These are phyloP conservation scores for Triticum turgidum DNA, from an alignment of 176 grass and related monocot genomes.

Conservation along the genomic window DNA sequence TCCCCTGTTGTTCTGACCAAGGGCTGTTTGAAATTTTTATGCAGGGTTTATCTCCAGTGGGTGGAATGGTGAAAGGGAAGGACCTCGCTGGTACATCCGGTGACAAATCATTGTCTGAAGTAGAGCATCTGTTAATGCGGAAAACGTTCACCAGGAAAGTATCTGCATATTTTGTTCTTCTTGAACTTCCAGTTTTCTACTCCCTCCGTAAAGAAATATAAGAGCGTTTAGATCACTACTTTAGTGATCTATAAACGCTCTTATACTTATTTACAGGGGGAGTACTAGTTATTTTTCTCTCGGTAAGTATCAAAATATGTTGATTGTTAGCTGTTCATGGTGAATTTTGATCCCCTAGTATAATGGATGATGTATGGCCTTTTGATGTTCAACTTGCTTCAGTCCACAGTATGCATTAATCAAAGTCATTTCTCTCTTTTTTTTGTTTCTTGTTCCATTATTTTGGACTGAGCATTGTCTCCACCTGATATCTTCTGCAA, in stretches of 20 bases:
- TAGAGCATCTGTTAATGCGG: conserved; percentile 52
- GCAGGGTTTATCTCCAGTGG: conserved; percentile 29
- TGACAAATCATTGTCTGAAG: conserved; percentile 51
- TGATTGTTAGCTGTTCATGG: conserved; percentile 8
- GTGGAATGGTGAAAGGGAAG: conserved; percentile 32
- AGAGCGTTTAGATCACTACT: too few species aligned
- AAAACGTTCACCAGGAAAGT: conserved; percentile 55
- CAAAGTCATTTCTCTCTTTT: background rate
- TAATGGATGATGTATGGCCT: conserved; percentile 16
- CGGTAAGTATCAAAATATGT: background rate
- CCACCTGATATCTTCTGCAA: background rate
- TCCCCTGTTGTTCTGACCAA: background rate
- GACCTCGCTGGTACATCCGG: background rate
- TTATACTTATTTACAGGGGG: too few species aligned
- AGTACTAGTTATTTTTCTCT: background rate
- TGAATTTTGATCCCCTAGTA: background rate
- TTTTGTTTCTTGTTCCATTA: conserved; percentile 1
- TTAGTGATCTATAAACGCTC: too few species aligned
- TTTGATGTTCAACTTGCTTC: background rate
- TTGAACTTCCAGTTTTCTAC: background rate
- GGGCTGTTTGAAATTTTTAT: conserved; percentile 5
- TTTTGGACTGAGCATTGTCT: background rate
- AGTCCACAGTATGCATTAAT: background rate
- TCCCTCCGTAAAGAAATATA: too few species aligned
- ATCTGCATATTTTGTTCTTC: conserved; percentile 7